Evolutionary conservation across 257 asterid genomes (phyloP).

Genomic region (Lycium ferocissimum): DNA sequence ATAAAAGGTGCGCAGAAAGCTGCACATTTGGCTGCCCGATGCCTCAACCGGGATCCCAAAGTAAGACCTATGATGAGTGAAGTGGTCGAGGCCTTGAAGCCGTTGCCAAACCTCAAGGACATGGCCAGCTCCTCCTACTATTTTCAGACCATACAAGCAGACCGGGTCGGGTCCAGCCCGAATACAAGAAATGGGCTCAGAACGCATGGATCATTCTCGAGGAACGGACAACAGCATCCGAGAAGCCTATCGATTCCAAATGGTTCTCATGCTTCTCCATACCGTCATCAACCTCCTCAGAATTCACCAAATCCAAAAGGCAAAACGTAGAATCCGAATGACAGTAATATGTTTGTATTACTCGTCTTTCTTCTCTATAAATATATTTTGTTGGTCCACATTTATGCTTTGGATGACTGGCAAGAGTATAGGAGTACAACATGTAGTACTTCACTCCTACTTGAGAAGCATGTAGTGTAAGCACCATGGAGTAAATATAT

Average conservation of each 20-base stretch:
- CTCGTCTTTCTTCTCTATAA: constrained; percentile 36
- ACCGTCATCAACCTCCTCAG: constrained; percentile 57
- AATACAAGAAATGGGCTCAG: constrained; percentile 52
- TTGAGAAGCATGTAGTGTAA: constrained; percentile 47
- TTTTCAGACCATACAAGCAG: constrained; percentile 77
- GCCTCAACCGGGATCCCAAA: constrained; percentile 86
- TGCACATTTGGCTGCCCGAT: constrained; percentile 84
- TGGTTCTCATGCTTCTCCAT: constrained; percentile 73
- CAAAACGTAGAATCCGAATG: constrained; percentile 51
- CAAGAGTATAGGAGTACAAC: constrained; percentile 38
- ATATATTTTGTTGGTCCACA: constrained; percentile 40
- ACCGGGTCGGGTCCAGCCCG: constrained; percentile 65
- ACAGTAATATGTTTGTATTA: constrained; percentile 24
- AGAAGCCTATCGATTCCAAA: constrained; percentile 77
- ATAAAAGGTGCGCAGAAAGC: constrained; percentile 92
- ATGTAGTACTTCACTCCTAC: constrained; percentile 35
- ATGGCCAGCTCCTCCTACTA: constrained; percentile 92
- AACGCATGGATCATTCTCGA: constrained; percentile 56
- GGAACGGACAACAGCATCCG: constrained; percentile 61
- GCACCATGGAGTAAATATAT: constrained; percentile 40
- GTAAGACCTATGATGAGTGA: constrained; percentile 90
- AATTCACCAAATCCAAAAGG: constrained; percentile 83
- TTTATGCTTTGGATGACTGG: constrained; percentile 36
- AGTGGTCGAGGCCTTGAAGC: constrained; percentile 81
- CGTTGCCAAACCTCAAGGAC: constrained; percentile 88